Evolutionary conservation across 768 basidiomycete genomes (phyloP).

Genomic region (Epithele typhae): DNA sequence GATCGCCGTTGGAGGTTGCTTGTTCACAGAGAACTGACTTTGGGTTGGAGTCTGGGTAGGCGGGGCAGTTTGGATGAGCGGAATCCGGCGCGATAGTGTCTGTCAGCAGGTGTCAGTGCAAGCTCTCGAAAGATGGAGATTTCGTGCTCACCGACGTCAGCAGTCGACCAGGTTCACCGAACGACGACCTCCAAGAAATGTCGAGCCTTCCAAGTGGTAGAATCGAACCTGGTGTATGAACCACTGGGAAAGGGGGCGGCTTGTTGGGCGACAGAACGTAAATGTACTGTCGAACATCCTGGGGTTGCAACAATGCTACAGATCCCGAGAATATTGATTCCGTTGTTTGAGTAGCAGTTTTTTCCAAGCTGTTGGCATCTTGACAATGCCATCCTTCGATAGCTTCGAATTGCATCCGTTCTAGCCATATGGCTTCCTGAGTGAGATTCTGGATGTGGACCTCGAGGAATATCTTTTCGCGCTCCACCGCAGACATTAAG

Average conservation of each 20-base stretch:
- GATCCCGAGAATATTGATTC: conserved; percentile 46
- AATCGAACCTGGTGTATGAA: conserved; percentile 60
- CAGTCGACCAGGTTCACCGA: conserved; percentile 82
- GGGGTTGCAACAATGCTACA: conserved; percentile 73
- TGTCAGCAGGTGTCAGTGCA: too few relatives aligned
- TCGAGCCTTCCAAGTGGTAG: conserved; percentile 85
- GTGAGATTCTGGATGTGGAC: conserved; percentile 90
- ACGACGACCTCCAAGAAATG: conserved; percentile 82
- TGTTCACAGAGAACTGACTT: conserved; percentile 18
- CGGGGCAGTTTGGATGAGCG: conserved; percentile 38
- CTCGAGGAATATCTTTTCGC: conserved; percentile 86
- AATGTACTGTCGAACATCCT: conserved; percentile 83
- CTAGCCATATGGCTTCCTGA: conserved; percentile 70
- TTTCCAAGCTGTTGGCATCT: conserved; percentile 45
- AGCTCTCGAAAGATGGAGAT: not conserved
- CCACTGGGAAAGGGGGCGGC: conserved; percentile 40
- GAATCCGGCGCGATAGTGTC: conserved; percentile 80
- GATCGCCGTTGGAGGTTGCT: conserved; percentile 63
- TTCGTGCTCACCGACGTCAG: conserved; percentile 71
- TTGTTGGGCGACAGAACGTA: conserved; percentile 66
- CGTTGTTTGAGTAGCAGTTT: conserved; percentile 8
- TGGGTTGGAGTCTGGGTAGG: conserved; percentile 29
- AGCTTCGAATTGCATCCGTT: conserved; percentile 76
- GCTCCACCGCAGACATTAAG: conserved; percentile 53
- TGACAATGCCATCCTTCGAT: conserved; percentile 59